Evolutionary conservation across 73 alveolate genomes (phyloP), one percentile per base, ranked within the genome.

Genomic region (Symbiodinium natans): DNA sequence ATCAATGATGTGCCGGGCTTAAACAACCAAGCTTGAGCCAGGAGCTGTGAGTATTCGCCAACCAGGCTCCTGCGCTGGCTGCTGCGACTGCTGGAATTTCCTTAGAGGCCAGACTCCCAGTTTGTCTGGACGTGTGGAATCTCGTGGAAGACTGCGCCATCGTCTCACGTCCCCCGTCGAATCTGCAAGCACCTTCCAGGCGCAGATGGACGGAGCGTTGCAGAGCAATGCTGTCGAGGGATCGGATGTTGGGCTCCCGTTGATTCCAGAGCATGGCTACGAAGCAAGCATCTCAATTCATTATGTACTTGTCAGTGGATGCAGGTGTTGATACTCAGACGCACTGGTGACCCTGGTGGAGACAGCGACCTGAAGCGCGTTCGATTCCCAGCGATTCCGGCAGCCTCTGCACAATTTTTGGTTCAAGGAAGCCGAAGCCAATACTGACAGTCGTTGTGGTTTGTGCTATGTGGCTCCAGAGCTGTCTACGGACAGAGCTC

Each of bases 141-240:
- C 13, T 36, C 10, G 59, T 15, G 36, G 41, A 39, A 23, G 29
- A 8, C 84, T 73, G 23, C 84, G 19, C 29, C 29, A 33, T 34
- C 83, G 10, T 31, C 31, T 71, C 41, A 68, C 41, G 41, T 36
- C 2, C 25, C 83, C 2, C 4, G 34, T 23, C 74, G 74, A 15
- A 15, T 54, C 29, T 13, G 74, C 13, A 54, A 21, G 21, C 29
- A 15, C 21, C 29, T 68, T 68, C 23, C 88, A 90, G 96, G 96
- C 96, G 42, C 98, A 92, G 46, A 88, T 92, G 13, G 98, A 92
- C 41, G 98, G 98, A 1, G 98, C 98, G 9, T 38, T 92, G 82
- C 98, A 73, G 33, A 92, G 92, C 68, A 92, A 92, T 34, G 98
- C 98, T 42, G 92, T 92, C 56, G 98, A 73, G 21, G 92, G 98